phyloP scores from a whole-genome alignment of 345 rosid genomes.

The Turritis glabra region DNA sequence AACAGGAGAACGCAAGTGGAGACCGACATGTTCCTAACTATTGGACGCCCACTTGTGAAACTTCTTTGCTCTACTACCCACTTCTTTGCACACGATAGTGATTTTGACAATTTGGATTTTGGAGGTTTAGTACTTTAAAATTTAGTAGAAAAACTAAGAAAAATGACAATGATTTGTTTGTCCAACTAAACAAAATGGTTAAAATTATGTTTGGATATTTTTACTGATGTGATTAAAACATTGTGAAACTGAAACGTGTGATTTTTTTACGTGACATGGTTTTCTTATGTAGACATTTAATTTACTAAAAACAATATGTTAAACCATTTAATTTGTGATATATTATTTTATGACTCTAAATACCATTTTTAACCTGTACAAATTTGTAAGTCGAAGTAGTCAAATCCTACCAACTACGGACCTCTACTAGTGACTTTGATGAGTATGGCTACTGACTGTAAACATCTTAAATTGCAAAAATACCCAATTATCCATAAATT shows the following conservation, averaged over 20 bases:
- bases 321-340: background rate
- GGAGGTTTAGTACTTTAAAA: background rate
- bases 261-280: too few species aligned
- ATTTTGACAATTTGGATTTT: background rate
- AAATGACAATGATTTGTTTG: too few species aligned
- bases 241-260: background rate
- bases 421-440: too few species aligned
- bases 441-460: too few species aligned
- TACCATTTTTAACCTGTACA: background rate
- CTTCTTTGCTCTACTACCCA: background rate
- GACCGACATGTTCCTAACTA: slow-evolving; percentile 19
- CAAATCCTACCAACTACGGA: too few species aligned
- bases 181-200: background rate
- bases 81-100: background rate
- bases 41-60: slow-evolving; percentile 11
- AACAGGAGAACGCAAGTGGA: slow-evolving; percentile 17
- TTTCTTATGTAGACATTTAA: too few species aligned
- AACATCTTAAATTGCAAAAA: too few species aligned
- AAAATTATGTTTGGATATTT: background rate
- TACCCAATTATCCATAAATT: too few species aligned
- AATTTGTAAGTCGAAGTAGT: too few species aligned
- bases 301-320: too few species aligned
- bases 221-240: background rate
- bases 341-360: background rate
- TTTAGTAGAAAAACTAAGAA: too few species aligned